Base-by-base conservation (phyloP, 495 filamentous ascomycete species). In the Apodospora peruviana region DNA sequence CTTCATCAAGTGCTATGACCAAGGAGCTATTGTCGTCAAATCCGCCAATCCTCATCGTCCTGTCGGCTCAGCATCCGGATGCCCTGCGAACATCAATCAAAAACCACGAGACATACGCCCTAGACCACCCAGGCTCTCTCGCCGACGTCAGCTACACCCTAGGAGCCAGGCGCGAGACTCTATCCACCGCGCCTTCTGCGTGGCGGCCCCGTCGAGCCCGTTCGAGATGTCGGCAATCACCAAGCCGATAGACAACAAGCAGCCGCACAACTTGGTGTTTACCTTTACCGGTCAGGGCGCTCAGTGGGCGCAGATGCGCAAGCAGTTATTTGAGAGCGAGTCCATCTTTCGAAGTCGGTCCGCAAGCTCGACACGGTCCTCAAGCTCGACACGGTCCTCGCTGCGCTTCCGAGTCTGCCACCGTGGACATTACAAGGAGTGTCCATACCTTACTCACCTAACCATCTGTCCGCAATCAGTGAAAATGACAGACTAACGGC, bases 221-320 rank as follows among this genome's bases (percentile, higher is more conserved):
- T 14, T 32, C n/a, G n/a, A 14, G 7, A 7, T 14, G 7, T 32
- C 27, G 27, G 7, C 27, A 32, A 32, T 14, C 7, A 14, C 27
- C 27, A 32, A 32, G 27, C 27, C 27, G n/a, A n/a, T n/a, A n/a
- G n/a, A n/a, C n/a, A n/a, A n/a, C n/a, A n/a, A n/a, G n/a, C n/a
- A n/a, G n/a, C n/a, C n/a, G n/a, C n/a, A n/a, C n/a, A n/a, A n/a
- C n/a, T n/a, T 32, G 7, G 14, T 32, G 7, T 32, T 32, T 8
- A 41, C 57, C 20, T 60, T 60, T 24, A 60, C 53, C n/a, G 57
- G 57, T 2, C 57, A 60, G 36, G 57, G 57, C 18, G 57, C 57
- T 2, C 57, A 60, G 40, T 51, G 54, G 43, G 25, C 47, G 4
- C 37, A 25, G 14, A 60, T 60, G 57, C 50, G 57, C 0, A 29